Conservation (phyloP, 169 alveolate genomes). For the Plasmodium sp. region DNA sequence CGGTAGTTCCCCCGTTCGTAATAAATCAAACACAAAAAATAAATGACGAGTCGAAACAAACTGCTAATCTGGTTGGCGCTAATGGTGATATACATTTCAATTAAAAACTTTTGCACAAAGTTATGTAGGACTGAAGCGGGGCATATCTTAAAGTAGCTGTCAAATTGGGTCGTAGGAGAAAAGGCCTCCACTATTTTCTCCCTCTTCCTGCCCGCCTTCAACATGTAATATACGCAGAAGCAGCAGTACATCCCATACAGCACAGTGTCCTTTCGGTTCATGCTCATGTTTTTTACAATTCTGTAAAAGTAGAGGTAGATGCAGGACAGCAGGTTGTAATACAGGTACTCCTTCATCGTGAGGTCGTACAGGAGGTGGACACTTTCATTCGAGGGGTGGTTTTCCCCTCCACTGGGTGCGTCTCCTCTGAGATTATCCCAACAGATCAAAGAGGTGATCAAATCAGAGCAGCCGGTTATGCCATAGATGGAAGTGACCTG, state of each 20-base stretch:
- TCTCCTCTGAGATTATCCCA: neutral
- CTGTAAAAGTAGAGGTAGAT: constrained; percentile 56
- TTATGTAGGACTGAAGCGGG: constrained; percentile 1
- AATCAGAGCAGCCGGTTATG: constrained; percentile 15
- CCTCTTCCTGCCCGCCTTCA: constrained; percentile 36
- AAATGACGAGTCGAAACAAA: constrained; percentile 35
- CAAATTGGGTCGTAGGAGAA: neutral
- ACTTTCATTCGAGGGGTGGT: neutral
- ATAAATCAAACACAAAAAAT: constrained; percentile 61
- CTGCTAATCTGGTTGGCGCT: constrained; percentile 15
- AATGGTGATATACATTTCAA: constrained; percentile 36
- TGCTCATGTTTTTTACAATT: constrained; percentile 38
- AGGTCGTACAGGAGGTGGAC: constrained; percentile 15
- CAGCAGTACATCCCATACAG: constrained; percentile 54
- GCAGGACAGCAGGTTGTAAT: constrained; percentile 60
- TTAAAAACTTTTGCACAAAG: constrained; percentile 42
- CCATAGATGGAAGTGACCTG: constrained; percentile 11
- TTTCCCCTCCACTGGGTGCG: neutral
- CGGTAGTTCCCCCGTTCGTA: constrained; percentile 32
- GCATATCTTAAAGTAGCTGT: constrained; percentile 15
- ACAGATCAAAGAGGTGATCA: constrained; percentile 3
- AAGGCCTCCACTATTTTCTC: constrained; percentile 17
- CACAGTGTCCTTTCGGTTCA: constrained; percentile 26
- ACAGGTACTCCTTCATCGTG: constrained; percentile 47
- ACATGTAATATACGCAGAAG: constrained; percentile 40